Percentiles rank a stretch among this genome's conserved stretches.
phyloP scores from a whole-genome alignment of 208 protist genomes.

The Trypanosoma vivax region DNA sequence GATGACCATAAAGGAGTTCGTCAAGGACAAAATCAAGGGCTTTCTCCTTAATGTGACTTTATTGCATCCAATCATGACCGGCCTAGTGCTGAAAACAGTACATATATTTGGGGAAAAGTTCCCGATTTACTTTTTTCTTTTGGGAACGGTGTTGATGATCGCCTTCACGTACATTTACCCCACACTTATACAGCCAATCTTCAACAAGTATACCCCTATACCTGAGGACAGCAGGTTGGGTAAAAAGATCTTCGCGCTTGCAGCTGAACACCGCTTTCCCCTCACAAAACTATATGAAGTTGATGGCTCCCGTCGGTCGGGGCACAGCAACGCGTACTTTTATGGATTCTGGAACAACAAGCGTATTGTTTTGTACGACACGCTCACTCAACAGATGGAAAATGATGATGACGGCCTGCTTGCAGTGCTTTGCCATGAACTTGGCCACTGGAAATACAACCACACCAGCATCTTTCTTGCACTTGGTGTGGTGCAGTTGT shows the following conservation, averaged over 20 bases:
- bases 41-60: constrained; percentile 45
- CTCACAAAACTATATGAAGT: constrained; percentile 66
- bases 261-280: constrained; percentile 49
- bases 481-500: constrained; percentile 32
- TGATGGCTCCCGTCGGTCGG: constrained; percentile 68
- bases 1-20: constrained; percentile 57
- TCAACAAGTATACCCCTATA: constrained; percentile 79
- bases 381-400: constrained; percentile 61
- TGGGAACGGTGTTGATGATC: constrained; percentile 25
- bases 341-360: constrained; percentile 84
- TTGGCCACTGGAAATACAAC: constrained; percentile 82
- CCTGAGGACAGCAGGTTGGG: constrained; percentile 29
- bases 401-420: constrained; percentile 55
- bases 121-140: constrained; percentile 66
- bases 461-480: constrained; percentile 41
- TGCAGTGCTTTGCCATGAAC: constrained; percentile 81
- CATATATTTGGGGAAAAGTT: constrained; percentile 66
- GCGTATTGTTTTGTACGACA: constrained; percentile 89
- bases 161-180: constrained; percentile 55
- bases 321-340: constrained; percentile 87
- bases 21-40: constrained; percentile 56
- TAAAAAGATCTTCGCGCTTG: constrained; percentile 43
- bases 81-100: constrained; percentile 59
- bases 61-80: constrained; percentile 35
- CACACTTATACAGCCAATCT: constrained; percentile 79